These are phyloP conservation scores for Ceratocystis smalleyi DNA, from an alignment of 2,329 filamentous ascomycete species.

Conservation along the genomic window DNA sequence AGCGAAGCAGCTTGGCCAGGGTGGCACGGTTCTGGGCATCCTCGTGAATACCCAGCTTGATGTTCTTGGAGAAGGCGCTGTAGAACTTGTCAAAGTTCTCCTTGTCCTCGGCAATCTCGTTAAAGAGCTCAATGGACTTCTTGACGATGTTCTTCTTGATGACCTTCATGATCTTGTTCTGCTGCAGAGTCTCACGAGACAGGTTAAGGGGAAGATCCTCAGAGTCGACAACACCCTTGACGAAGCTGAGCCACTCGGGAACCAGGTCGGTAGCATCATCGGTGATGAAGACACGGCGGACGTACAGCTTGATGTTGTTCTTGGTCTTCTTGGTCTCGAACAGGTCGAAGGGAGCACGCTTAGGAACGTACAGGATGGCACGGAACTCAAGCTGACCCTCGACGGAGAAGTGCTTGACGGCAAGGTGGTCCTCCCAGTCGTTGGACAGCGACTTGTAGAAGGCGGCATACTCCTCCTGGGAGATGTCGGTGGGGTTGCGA, in stretches of 20 bases:
- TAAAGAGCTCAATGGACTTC: constrained; percentile 99
- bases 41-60: constrained; percentile 99
- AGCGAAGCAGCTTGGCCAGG: constrained; percentile 96
- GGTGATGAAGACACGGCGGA: constrained; percentile 99
- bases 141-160: constrained; percentile 99
- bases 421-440: constrained; percentile 99
- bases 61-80: constrained; percentile 98
- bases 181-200: constrained; percentile 98
- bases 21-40: constrained; percentile 88
- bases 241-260: constrained; percentile 96
- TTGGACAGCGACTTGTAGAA: constrained; percentile 99
- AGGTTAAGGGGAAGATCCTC: constrained; percentile 98
- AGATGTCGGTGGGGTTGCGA: constrained; percentile 90
- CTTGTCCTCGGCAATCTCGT: constrained; percentile 97
- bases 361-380: constrained; percentile 97
- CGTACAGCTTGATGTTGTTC: constrained; percentile 99
- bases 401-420: constrained; percentile 99
- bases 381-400: constrained; percentile 99
- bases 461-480: constrained; percentile 86
- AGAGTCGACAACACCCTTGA: constrained; percentile 99
- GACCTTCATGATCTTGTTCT: constrained; percentile 99
- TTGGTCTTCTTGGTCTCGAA: constrained; percentile 99
- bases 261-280: constrained; percentile 98
- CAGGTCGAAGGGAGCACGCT: constrained; percentile 97
- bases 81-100: constrained; percentile 99